Base-by-base conservation (phyloP, 1,284 basidiomycete genomes). In the Trichosporon coremiiforme region DNA sequence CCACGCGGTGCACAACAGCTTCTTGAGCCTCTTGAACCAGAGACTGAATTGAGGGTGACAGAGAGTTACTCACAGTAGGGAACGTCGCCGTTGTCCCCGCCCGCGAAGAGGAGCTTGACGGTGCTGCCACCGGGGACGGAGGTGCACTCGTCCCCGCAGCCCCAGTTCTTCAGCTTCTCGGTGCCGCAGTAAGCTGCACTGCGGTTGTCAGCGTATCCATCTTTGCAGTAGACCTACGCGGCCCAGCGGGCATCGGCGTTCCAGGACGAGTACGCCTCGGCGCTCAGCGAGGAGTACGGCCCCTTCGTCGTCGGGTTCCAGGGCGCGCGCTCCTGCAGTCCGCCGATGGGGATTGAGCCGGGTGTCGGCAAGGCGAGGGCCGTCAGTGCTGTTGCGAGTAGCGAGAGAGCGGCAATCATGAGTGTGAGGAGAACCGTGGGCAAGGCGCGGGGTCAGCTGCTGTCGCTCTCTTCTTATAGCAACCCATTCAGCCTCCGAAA, bases 141-240 rank as follows among this genome's bases (percentile, higher is more conserved):
- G 47, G 47, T 53, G 47, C 47, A 53, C 20, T 20, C n/a, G 47
- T 53, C 20, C 2, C 47, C 47, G 47, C 47, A 53, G 9, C 47
- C 47, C 47, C 47, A 53, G 47, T 53, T 53, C 47, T 53, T 15
- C 47, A 53, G 47, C 47, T 22, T 53, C n/a, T 53, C 47, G n/a
- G 47, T 53, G 47, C 47, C 47, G 20, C 47, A 53, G 47, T 53
- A 53, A 2, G 47, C 47, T 4, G 47, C 47, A 5, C 45, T 47
- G 45, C 8, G 8, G 3, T n/a, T 5, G 17, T 47, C 45, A 47
- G 45, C 17, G 2, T 20, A 1, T 47, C 15, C 45, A 17, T n/a
- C 45, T n/a, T 12, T 45, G 5, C 5, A 17, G 15, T 1, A 1
- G 17, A 47, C 45, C 2, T 8, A 47, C 45, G 47, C 47, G 9